Evolutionary conservation across 2,329 filamentous ascomycete genomes (phyloP).

Genomic region (Ascochyta koolunga): DNA sequence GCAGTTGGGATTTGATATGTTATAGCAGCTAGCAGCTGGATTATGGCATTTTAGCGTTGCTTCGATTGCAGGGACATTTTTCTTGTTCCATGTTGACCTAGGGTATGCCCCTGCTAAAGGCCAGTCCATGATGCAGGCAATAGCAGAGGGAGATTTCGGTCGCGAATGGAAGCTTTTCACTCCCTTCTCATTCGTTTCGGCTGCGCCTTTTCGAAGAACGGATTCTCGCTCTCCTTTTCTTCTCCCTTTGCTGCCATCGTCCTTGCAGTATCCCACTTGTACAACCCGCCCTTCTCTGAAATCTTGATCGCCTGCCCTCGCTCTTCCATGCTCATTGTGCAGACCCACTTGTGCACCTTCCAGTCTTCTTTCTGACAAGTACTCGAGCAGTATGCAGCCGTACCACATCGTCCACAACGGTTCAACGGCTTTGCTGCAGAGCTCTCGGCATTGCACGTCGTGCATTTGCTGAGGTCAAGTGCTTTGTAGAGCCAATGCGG

Average conservation of each 20-base stretch:
- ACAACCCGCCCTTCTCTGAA: constrained; percentile 27
- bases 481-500: constrained; percentile 29
- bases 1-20: not conserved
- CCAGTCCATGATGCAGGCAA: not conserved
- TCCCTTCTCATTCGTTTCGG: not conserved
- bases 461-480: constrained; percentile 21
- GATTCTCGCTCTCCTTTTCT: constrained; percentile 25
- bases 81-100: too few species aligned
- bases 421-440: constrained; percentile 10
- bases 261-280: constrained; percentile 26
- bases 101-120: not conserved
- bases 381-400: constrained; percentile 28
- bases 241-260: constrained; percentile 17
- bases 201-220: constrained; percentile 20
- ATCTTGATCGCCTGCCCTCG: constrained; percentile 28
- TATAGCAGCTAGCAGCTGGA: too few species aligned
- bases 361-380: constrained; percentile 28
- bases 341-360: constrained; percentile 31
- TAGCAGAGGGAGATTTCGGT: too few species aligned
- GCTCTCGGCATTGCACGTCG: constrained; percentile 10
- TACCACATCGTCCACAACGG: constrained; percentile 31
- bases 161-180: not conserved
- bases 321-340: constrained; percentile 29
- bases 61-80: too few species aligned
- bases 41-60: too few species aligned